Evolutionary conservation across 441 rosid species (phyloP).

Genomic region (Croton laevigatus): DNA sequence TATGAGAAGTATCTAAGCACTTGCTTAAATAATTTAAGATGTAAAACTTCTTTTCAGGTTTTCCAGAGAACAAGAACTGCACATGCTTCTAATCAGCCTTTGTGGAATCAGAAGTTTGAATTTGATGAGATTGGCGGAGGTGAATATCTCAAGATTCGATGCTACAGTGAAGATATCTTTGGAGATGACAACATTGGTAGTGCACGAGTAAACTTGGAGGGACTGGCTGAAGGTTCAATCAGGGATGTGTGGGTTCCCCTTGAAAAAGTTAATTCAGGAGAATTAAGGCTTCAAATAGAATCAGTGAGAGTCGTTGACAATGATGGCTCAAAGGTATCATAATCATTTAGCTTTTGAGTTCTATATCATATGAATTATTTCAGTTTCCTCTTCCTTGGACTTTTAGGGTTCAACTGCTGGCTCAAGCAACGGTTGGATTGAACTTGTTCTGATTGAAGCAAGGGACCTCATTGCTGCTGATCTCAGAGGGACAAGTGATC

Average conservation of each 20-base stretch:
- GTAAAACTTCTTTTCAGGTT: slow-evolving; percentile 40
- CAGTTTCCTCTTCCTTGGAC: slow-evolving; percentile 11
- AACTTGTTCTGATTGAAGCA: slow-evolving; percentile 82
- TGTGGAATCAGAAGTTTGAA: slow-evolving; percentile 80
- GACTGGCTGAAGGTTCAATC: slow-evolving; percentile 60
- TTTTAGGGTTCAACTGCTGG: slow-evolving; percentile 39
- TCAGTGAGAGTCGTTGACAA: slow-evolving; percentile 47
- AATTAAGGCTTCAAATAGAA: slow-evolving; percentile 79
- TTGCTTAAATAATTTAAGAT: slow-evolving; percentile 1
- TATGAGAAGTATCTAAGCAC: neutral
- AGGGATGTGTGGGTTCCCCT: slow-evolving; percentile 89
- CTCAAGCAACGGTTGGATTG: slow-evolving; percentile 69
- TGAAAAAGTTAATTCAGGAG: slow-evolving; percentile 89
- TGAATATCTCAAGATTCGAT: slow-evolving; percentile 74
- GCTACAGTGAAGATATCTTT: slow-evolving; percentile 70
- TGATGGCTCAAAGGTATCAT: slow-evolving; percentile 62
- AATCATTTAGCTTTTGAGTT: neutral
- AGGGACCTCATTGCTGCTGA: slow-evolving; percentile 91
- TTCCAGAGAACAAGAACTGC: slow-evolving; percentile 63
- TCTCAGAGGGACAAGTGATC: slow-evolving; percentile 97
- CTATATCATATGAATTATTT: neutral
- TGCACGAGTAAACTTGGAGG: slow-evolving; percentile 86
- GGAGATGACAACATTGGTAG: slow-evolving; percentile 82
- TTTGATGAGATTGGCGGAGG: slow-evolving; percentile 83
- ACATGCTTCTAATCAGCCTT: slow-evolving; percentile 36